Evolutionary conservation across 306 rosid species (phyloP).

Genomic region (Amphicarpaea edgeworthii): DNA sequence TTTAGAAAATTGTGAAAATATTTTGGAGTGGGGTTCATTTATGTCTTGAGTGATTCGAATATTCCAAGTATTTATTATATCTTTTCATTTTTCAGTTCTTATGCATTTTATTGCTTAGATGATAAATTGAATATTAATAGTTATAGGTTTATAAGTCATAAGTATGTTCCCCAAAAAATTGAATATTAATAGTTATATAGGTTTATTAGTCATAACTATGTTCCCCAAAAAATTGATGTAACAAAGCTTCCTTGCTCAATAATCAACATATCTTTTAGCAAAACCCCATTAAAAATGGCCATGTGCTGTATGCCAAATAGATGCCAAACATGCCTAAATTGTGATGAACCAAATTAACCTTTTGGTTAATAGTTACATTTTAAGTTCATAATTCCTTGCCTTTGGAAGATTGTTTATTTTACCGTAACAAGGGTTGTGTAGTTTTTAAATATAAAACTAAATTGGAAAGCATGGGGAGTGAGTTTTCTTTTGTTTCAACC

Average conservation of each 20-base stretch:
- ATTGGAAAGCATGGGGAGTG: background rate
- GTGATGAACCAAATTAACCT: too few species aligned
- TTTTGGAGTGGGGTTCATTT: conserved; percentile 30
- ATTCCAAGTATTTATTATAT: background rate
- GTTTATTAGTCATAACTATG: too few species aligned
- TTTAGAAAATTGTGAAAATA: conserved; percentile 29
- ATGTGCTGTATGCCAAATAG: too few species aligned
- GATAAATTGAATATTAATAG: background rate
- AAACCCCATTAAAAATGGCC: too few species aligned
- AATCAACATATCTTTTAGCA: too few species aligned
- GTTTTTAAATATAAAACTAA: background rate
- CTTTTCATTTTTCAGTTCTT: conserved; percentile 21
- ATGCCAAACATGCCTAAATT: too few species aligned
- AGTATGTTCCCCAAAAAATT: too few species aligned
- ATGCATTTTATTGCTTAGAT: conserved; percentile 11
- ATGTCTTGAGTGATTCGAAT: conserved; percentile 24
- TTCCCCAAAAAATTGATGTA: too few species aligned
- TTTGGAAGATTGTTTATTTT: too few species aligned
- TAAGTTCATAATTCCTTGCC: too few species aligned
- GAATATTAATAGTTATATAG: background rate
- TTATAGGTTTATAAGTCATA: background rate
- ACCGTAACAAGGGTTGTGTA: background rate
- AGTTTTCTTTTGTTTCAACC: conserved; percentile 9
- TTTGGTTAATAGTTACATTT: too few species aligned
- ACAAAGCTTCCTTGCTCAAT: too few species aligned